These are phyloP conservation scores for Xylaria venustula DNA, from an alignment of 495 filamentous ascomycete species.

Conservation along the genomic window DNA sequence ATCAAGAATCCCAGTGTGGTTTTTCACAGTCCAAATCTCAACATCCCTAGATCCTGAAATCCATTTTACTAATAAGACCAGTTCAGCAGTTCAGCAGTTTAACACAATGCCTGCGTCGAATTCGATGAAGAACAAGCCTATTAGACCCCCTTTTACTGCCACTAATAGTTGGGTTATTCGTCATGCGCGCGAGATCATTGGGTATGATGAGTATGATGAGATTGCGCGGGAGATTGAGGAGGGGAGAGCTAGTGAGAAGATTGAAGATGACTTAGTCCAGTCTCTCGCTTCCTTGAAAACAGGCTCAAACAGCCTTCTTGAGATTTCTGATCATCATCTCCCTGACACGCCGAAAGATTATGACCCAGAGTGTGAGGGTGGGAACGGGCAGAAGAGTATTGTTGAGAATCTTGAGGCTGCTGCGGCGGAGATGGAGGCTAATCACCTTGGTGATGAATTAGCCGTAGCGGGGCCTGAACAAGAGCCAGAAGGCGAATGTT, in stretches of 20 bases:
- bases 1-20: no score
- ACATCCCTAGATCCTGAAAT: neutral
- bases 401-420: neutral
- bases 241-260: neutral
- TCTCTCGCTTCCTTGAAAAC: neutral
- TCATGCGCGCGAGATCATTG: neutral
- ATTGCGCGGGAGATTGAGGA: no score
- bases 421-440: neutral
- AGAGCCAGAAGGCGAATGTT: no score
- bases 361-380: neutral
- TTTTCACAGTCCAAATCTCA: no score
- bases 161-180: neutral
- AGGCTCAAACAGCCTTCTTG: no score
- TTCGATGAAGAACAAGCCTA: neutral
- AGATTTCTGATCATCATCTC: neutral
- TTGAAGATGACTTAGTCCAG: neutral
- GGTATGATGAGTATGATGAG: neutral
- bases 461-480: no score
- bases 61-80: neutral
- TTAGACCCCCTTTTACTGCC: neutral
- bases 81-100: neutral
- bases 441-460: neutral
- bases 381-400: neutral
- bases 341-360: neutral
- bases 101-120: neutral